phyloP scores from a whole-genome alignment of 106 monocot species.

The Narthecium ossifragum region DNA sequence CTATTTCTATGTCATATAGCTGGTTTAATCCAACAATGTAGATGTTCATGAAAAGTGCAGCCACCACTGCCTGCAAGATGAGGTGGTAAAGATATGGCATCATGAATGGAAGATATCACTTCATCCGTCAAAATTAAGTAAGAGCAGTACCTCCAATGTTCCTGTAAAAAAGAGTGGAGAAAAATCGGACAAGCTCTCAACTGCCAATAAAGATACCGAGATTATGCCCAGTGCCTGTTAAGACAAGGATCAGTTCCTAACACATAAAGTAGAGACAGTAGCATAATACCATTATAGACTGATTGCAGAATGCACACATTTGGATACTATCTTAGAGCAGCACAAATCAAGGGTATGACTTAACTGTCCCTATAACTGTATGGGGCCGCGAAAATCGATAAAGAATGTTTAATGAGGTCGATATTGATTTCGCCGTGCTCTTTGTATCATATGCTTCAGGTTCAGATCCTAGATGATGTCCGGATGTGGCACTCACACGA shows the following conservation, averaged over 20 bases:
- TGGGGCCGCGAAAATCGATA: constrained; percentile 90
- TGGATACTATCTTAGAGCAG: too few relatives aligned
- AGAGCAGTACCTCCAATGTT: constrained; percentile 58
- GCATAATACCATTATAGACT: background rate
- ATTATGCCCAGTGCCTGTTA: constrained; percentile 78
- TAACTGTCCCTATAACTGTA: constrained; percentile 98
- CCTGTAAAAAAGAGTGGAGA: constrained; percentile 79
- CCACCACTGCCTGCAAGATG: constrained; percentile 61
- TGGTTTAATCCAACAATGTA: constrained; percentile 99
- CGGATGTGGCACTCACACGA: constrained; percentile 35
- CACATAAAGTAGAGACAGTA: background rate
- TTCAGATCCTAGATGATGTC: constrained; percentile 47
- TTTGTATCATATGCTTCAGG: constrained; percentile 31
- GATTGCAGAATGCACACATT: too few relatives aligned
- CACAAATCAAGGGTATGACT: constrained; percentile 9
- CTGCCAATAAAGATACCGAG: constrained; percentile 87
- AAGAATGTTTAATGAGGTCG: constrained; percentile 48
- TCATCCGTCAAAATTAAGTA: background rate
- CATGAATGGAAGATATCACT: background rate
- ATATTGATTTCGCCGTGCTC: constrained; percentile 22
- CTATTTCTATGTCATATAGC: constrained; percentile 92
- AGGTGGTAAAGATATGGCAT: background rate
- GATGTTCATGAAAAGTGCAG: constrained; percentile 96
- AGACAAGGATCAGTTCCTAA: constrained; percentile 7
- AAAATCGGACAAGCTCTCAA: constrained; percentile 66